These are phyloP conservation scores for Hippophae gyantsensis DNA, from an alignment of 306 rosid genomes.

Conservation along the genomic window DNA sequence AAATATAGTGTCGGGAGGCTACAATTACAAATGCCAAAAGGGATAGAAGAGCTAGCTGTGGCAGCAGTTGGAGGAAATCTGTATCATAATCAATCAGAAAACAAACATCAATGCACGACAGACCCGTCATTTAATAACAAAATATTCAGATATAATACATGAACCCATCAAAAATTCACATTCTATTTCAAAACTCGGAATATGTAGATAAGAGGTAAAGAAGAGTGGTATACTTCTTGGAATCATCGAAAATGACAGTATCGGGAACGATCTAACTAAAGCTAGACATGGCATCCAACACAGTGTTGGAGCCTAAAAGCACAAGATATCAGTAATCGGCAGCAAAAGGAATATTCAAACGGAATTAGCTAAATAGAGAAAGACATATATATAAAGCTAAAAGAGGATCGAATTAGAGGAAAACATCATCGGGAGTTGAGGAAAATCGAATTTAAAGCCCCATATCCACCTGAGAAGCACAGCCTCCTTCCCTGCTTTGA, in stretches of 20 bases:
- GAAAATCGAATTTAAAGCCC: constrained; percentile 14
- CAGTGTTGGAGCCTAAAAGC: constrained; percentile 48
- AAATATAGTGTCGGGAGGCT: constrained; percentile 79
- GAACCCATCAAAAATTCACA: too few relatives aligned
- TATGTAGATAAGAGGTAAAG: background rate
- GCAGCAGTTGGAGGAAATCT: constrained; percentile 99
- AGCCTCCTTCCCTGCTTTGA: constrained; percentile 28
- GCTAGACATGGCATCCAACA: constrained; percentile 68
- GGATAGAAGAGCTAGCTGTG: constrained; percentile 85
- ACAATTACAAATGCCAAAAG: constrained; percentile 72
- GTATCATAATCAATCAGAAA: constrained; percentile 10
- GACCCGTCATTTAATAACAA: background rate
- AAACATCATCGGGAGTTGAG: constrained; percentile 26
- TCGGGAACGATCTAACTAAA: constrained; percentile 98
- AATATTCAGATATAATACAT: background rate
- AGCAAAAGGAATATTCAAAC: background rate
- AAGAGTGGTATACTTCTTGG: constrained; percentile 35
- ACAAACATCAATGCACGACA: too few relatives aligned
- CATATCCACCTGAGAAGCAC: constrained; percentile 31
- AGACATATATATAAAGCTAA: constrained; percentile 5
- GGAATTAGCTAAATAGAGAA: background rate
- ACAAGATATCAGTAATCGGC: background rate
- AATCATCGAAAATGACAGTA: constrained; percentile 91
- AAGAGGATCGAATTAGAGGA: constrained; percentile 42
- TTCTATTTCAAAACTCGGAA: background rate